Percentiles rank a stretch among this genome's conserved stretches.
phyloP scores from a whole-genome alignment of 306 rosid genomes.

The Sicyos edulis region DNA sequence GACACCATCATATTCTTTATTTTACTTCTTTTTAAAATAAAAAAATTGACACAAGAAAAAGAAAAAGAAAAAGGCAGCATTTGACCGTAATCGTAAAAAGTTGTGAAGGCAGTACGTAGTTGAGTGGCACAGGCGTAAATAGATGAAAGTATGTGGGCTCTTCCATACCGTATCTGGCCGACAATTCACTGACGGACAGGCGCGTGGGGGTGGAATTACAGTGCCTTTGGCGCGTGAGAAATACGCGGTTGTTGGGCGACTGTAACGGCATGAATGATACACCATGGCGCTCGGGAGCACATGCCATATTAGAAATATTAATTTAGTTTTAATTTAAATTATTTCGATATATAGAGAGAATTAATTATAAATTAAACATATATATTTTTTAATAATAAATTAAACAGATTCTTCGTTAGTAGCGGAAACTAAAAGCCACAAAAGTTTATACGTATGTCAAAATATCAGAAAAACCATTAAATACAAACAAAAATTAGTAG shows the following conservation, averaged over 20 bases:
- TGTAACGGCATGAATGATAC: slow-evolving; percentile 18
- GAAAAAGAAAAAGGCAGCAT: not conserved
- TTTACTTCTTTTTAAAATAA: not conserved
- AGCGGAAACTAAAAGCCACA: too few relatives aligned
- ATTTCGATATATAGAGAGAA: too few relatives aligned
- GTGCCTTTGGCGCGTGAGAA: not conserved
- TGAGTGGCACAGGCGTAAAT: slow-evolving; percentile 1
- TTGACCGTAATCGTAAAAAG: not conserved
- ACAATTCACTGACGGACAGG: slow-evolving; percentile 5
- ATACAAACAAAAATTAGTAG: too few relatives aligned
- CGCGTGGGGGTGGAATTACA: not conserved
- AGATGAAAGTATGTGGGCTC: not conserved
- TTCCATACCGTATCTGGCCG: not conserved
- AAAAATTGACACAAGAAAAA: too few relatives aligned
- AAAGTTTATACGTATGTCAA: too few relatives aligned
- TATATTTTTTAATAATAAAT: too few relatives aligned
- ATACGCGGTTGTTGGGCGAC: too few relatives aligned
- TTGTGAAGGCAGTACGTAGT: slow-evolving; percentile 1
- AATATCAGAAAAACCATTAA: too few relatives aligned
- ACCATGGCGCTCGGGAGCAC: slow-evolving; percentile 7
- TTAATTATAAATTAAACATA: too few relatives aligned
- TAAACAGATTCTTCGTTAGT: too few relatives aligned
- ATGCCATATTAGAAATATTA: not conserved
- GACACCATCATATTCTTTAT: not conserved
- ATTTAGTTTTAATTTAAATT: too few relatives aligned